phyloP scores from a whole-genome alignment of 2,329 filamentous ascomycete genomes.

The Cladophialophora yegresii region DNA sequence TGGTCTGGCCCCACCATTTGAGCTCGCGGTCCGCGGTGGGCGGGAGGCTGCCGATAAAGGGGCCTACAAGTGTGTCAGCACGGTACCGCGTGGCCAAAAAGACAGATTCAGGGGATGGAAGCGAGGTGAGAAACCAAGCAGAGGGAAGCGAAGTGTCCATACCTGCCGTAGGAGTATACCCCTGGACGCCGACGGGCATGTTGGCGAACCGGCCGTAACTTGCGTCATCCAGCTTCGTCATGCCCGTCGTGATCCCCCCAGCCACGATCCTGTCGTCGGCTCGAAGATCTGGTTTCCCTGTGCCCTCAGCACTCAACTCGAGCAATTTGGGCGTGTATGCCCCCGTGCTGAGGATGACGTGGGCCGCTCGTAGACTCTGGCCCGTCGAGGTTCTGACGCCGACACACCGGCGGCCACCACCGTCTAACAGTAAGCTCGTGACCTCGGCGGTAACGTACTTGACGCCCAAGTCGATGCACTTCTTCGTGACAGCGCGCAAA shows the following conservation, averaged over 20 bases:
- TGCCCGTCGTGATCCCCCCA: conserved; percentile 51
- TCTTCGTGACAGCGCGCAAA: conserved; percentile 57
- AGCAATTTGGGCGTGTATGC: conserved; percentile 43
- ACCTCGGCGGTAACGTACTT: conserved; percentile 60
- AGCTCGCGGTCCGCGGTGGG: conserved; percentile 48
- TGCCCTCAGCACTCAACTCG: conserved; percentile 51
- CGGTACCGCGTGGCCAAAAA: not conserved
- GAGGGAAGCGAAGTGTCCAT: conserved; percentile 1
- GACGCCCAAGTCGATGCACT: conserved; percentile 58
- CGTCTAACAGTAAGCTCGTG: conserved; percentile 52
- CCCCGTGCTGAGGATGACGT: conserved; percentile 40
- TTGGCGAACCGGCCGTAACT: conserved; percentile 44
- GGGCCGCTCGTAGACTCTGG: conserved; percentile 37
- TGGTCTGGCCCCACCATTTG: conserved; percentile 64
- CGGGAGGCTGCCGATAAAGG: conserved; percentile 61
- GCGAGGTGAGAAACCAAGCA: not conserved
- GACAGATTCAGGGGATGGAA: not conserved
- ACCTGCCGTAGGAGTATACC: conserved; percentile 45
- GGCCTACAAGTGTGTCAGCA: conserved; percentile 44
- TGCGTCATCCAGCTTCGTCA: conserved; percentile 49
- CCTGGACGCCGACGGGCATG: conserved; percentile 52
- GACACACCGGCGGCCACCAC: conserved; percentile 37
- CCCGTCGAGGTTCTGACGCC: conserved; percentile 39
- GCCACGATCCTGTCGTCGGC: conserved; percentile 55
- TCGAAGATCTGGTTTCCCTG: conserved; percentile 46